These are phyloP conservation scores for Aureobasidium melanogenum DNA, from an alignment of 2,329 filamentous ascomycete genomes.

Conservation along the genomic window DNA sequence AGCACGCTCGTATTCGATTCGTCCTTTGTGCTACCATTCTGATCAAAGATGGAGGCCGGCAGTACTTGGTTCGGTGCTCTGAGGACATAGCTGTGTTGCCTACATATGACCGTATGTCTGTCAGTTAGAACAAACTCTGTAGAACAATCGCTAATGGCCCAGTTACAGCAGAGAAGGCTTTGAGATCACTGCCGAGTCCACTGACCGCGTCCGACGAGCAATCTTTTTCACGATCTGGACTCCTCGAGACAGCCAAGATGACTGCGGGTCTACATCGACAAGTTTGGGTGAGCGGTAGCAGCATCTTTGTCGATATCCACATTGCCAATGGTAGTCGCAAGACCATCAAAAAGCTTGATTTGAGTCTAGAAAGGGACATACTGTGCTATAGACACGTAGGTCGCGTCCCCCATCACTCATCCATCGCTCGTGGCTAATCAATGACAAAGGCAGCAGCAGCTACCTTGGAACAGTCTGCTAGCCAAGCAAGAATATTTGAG, in stretches of 20 bases:
- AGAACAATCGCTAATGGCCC: not conserved
- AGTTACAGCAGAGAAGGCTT: conserved; percentile 41
- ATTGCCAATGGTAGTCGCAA: conserved; percentile 43
- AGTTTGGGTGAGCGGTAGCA: conserved; percentile 49
- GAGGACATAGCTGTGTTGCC: conserved; percentile 43
- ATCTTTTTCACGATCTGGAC: conserved; percentile 30
- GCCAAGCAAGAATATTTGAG: conserved; percentile 44
- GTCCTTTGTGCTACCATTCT: conserved; percentile 39
- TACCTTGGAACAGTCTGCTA: conserved; percentile 40
- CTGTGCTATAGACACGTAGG: conserved; percentile 42
- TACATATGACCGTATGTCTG: conserved; percentile 43
- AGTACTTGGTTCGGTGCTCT: conserved; percentile 41
- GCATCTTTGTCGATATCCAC: conserved; percentile 46
- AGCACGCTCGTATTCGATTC: conserved; percentile 43
- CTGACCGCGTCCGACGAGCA: conserved; percentile 42
- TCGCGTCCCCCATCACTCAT: not conserved
- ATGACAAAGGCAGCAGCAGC: conserved; percentile 35
- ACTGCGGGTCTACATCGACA: conserved; percentile 49
- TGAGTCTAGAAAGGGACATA: conserved; percentile 44
- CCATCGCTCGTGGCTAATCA: conserved; percentile 14
- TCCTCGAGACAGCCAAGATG: conserved; percentile 37
- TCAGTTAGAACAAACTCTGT: not conserved
- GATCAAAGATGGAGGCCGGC: conserved; percentile 39
- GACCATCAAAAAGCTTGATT: conserved; percentile 40
- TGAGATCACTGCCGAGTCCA: conserved; percentile 44